Evolutionary conservation across 2,329 filamentous ascomycete genomes (phyloP), one percentile per base, ranked within the genome.

Genomic region (Fonsecaea erecta): DNA sequence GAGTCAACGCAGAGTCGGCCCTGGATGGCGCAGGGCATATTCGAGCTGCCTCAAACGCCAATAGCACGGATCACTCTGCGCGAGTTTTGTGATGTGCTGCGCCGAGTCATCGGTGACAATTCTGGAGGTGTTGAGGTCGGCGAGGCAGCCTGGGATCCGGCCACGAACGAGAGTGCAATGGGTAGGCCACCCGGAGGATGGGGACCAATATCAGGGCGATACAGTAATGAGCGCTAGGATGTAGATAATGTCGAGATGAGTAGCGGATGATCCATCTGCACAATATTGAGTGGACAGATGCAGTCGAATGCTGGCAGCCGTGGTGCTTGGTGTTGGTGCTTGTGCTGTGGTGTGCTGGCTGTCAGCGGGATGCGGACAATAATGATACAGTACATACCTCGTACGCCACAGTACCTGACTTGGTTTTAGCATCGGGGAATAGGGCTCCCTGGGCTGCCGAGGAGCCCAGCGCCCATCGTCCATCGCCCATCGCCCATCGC

Each of bases 11-110:
- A 67, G 64, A 43, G 32, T 65, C 54, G 51, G 55, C 35, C 21
- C 51, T 34, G 26, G 60, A 61, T 48, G 40, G 60, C 58, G 67
- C 37, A 63, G 67, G 57, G 64, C 67, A 69, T 69, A 26, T 69
- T 69, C 67, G 60, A 64, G 55, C 16, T 9, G 28, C 43, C 12
- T 60, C 46, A 57, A 35, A 28, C 30, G 35, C 37, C 52, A 51
- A 43, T 11, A 56, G 54, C 43, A 48, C 60, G 52, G 55, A 57
- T 62, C 63, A 63, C 57, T 59, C 24, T 28, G 40, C 43, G 56
- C 30, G 58, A 53, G 58, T n/a, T n/a, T 62, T 30, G 62, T 60
- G 56, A 51, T 60, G 59, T 43, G 53, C 48, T 57, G 59, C 58
- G 54, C 37, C 34, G 65, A 60, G 54, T 62, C 65, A 65, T 67